Base-by-base conservation (phyloP, 176 grass and related monocot species). In the Triticum turgidum region DNA sequence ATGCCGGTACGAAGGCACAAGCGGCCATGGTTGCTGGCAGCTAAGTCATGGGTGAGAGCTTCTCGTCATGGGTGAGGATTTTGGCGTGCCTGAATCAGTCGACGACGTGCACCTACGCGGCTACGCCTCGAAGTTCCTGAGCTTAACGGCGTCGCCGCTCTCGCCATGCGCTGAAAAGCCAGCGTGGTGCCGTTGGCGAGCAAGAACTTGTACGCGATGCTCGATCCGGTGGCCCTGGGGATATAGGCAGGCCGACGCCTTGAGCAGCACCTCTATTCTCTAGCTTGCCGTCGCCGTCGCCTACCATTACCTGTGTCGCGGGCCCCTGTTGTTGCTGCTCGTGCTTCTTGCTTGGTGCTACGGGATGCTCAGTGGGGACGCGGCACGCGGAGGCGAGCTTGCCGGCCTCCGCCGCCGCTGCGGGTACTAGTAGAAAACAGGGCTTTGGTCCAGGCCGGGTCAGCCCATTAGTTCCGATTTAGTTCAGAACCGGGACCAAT, bases 31-130 rank as follows among this genome's bases (percentile, higher is more conserved):
- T 47, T 47, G 68, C 96, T 96, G 81, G 88, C 73, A 54, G 92
- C 97, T 67, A 92, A 96, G 58, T 99, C 97, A 20, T 99, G 97
- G 88, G 96, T 99, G 70, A 94, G 67, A 99, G 89, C 88, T 99
- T 99, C 91, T 99, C 97, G 74, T 99, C 94, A 22, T 41, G 7
- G 39, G 6, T 9, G 80, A 98, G 92, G 80, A 98, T 74, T 87
- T 94, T 98, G 1, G 90, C 94, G 61, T 98, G 97, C 11, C 91
- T 90, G 83, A 98, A 94, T 49, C 93, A 83, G 0, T 94, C 90
- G 52, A 98, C 87, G 78, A 74, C 83, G 49, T 90, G 94, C 27
- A 96, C 97, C 87, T 92, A 92, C 38, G 38, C 7, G 38, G 38
- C 38, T 39, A 39, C 1, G 90, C 85, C 77, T 98, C 97, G 81